Evolutionary conservation across 2,329 filamentous ascomycete genomes (phyloP), one percentile per base, ranked within the genome.

Genomic region (Fusarium secorum): DNA sequence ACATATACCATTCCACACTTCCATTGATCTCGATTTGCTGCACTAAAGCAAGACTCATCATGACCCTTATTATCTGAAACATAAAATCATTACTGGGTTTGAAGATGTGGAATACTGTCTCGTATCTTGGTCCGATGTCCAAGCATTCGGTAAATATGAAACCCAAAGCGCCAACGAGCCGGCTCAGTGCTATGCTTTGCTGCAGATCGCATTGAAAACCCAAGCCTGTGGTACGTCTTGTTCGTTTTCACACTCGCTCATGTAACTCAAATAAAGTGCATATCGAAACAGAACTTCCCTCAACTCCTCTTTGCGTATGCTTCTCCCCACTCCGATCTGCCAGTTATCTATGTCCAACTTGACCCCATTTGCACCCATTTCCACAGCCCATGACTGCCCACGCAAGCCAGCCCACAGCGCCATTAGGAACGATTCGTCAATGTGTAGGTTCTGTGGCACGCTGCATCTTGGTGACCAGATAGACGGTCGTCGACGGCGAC

Each of bases 391-490:
- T 17, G 76, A 75, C 18, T 61, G 58, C 10, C 79, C 76, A 17
- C 63, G 66, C 26, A 81, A 56, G 26, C 77, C 78, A 20, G 72
- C 61, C 69, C 74, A 77, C 30, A 79, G 63, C 11, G 78, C 79
- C 33, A 76, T 74, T 17, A 81, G 70, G 59, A 81, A 81, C 46
- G 77, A 77, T 41, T 75, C 71, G 14, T 75, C 68, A 17, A 81
- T 57, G 36, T 74, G 78, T 11, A 81, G 64, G 18, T 68, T 63
- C 18, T 55, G 56, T 7, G 79, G 79, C 18, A 80, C 78, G 41
- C 70, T 68, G 71, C 79, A 81, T n/a, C 71, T 63, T n/a, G 79
- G 79, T 22, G 79, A 81, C 79, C 79, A 81, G 58, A 81, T 76
- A 15, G 76, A 75, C 3, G 62, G 65, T 11, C 68, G 66, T n/a